Conservation (phyloP, 768 basidiomycete species). For the Lentinus tigrinus region DNA sequence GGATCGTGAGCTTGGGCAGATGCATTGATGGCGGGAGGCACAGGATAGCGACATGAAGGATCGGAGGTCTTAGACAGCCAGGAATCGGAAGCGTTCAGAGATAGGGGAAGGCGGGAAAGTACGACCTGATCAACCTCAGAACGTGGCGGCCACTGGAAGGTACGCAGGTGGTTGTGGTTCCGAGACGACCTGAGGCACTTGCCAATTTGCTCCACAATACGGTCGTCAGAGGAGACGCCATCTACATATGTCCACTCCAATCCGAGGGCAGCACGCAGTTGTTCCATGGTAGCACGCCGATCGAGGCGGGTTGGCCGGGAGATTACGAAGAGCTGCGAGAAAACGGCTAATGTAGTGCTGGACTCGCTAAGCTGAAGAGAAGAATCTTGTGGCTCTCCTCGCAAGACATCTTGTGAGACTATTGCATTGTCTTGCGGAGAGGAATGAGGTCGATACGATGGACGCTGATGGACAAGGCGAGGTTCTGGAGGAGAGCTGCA, state of each 20-base stretch:
- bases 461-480: background rate
- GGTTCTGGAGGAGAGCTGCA: background rate
- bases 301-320: slow-evolving; percentile 58
- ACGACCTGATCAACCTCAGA: background rate
- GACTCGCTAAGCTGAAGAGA: background rate
- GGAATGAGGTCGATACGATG: too few species aligned
- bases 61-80: background rate
- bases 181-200: slow-evolving; percentile 37
- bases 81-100: background rate
- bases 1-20: background rate
- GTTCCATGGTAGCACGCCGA: slow-evolving; percentile 58
- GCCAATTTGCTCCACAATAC: slow-evolving; percentile 40
- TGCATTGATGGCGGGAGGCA: background rate
- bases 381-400: too few species aligned
- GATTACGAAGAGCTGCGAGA: slow-evolving; percentile 51
- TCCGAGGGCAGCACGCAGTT: slow-evolving; percentile 43
- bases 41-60: background rate
- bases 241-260: slow-evolving; percentile 55
- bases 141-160: slow-evolving; percentile 25
- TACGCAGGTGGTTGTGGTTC: background rate
- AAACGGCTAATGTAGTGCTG: slow-evolving; percentile 34
- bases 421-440: too few species aligned
- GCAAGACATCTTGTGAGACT: too few species aligned
- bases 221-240: slow-evolving; percentile 42
- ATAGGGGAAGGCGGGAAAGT: background rate